phyloP scores from a whole-genome alignment of 2,329 filamentous ascomycete genomes.

The Xylaria sp. region DNA sequence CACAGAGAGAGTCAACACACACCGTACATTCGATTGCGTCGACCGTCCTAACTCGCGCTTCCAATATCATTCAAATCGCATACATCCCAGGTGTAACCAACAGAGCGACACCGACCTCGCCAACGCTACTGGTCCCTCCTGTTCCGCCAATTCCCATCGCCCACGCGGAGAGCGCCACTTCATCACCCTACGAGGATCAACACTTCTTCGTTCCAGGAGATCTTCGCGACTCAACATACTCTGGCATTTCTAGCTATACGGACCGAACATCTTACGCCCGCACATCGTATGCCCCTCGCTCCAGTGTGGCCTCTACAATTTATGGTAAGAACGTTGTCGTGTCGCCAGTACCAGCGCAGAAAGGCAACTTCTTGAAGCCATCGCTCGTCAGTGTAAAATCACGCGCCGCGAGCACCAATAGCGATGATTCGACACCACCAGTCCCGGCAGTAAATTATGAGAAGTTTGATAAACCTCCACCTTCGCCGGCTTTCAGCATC shows the following conservation, averaged over 20 bases:
- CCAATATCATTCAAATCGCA: constrained; percentile 99
- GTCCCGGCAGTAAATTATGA: constrained; percentile 77
- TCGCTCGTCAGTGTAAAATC: constrained; percentile 94
- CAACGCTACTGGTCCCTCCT: constrained; percentile 83
- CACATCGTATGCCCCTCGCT: constrained; percentile 68
- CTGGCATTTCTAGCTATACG: constrained; percentile 73
- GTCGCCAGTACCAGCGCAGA: constrained; percentile 79
- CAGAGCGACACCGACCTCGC: constrained; percentile 84
- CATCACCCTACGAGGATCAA: constrained; percentile 74
- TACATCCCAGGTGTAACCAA: constrained; percentile 98
- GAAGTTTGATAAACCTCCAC: constrained; percentile 59
- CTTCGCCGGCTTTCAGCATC: constrained; percentile 70
- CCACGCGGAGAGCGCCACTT: constrained; percentile 67
- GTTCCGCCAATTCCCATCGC: constrained; percentile 88
- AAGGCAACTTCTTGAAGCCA: constrained; percentile 86
- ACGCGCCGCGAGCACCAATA: constrained; percentile 63
- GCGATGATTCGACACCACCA: constrained; percentile 69
- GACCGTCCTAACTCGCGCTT: constrained; percentile 92
- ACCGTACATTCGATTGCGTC: constrained; percentile 94
- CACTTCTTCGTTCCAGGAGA: constrained; percentile 95
- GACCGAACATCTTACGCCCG: constrained; percentile 71
- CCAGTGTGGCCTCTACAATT: constrained; percentile 89
- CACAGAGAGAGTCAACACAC: constrained; percentile 79
- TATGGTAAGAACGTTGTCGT: constrained; percentile 92
- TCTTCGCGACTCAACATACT: constrained; percentile 90